A percentile compares a stretch with the other conserved stretches of the same genome.
Conservation (phyloP, 305 asterid species). For the Solanum hybrid region DNA sequence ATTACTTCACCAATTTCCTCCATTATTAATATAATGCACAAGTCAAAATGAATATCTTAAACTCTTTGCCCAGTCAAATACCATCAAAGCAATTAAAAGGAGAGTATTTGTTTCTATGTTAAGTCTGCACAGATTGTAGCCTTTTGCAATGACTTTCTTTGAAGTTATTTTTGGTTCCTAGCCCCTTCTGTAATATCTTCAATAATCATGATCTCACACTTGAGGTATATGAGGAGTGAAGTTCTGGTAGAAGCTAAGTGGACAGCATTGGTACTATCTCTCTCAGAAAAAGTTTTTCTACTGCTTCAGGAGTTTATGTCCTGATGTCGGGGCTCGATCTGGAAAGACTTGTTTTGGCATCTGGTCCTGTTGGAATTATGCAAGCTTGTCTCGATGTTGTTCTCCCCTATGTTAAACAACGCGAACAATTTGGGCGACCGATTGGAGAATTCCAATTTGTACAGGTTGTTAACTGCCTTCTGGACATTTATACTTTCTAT, state of each 20-base stretch:
- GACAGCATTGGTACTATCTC: not conserved
- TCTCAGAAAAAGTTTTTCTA: conserved; percentile 3
- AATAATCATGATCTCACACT: not conserved
- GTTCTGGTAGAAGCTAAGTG: not conserved
- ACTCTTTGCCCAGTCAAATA: not conserved
- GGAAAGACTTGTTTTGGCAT: conserved; percentile 94
- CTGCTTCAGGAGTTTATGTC: conserved; percentile 83
- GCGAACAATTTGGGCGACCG: conserved; percentile 90
- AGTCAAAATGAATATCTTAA: not conserved
- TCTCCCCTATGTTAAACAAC: conserved; percentile 79
- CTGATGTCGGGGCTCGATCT: conserved; percentile 98
- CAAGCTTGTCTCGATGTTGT: conserved; percentile 91
- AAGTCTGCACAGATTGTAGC: not conserved
- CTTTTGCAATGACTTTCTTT: not conserved
- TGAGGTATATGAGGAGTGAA: not conserved
- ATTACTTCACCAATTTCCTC: not conserved
- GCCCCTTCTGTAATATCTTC: not conserved
- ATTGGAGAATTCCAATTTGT: conserved; percentile 90
- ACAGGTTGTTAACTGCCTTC: conserved; percentile 41
- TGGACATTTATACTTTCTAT: not conserved
- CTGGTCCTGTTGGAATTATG: conserved; percentile 95
- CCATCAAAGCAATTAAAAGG: not conserved
- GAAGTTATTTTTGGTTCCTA: not conserved
- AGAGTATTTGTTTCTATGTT: not conserved
- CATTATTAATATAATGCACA: not conserved